Conservation (phyloP, 208 protist genomes). For the Trypanosoma cruzi region DNA sequence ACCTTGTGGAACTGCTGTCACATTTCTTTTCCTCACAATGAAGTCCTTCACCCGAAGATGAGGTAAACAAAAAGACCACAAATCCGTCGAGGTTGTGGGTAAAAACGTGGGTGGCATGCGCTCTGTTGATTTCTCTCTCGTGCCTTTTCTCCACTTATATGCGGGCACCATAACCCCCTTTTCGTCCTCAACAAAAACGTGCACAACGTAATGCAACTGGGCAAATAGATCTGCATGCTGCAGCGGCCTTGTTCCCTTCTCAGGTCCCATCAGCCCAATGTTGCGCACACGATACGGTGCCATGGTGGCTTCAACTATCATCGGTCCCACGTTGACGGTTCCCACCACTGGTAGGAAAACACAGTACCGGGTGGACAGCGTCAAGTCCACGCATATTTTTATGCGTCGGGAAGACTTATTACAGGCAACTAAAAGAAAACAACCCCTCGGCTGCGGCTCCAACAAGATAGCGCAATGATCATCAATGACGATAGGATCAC, state of each 20-base stretch:
- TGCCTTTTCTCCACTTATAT: not conserved
- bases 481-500: conserved; percentile 18
- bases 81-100: not conserved
- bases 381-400: conserved; percentile 11
- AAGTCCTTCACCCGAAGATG: conserved; percentile 2
- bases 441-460: not conserved
- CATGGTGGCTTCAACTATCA: conserved; percentile 11
- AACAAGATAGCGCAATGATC: conserved; percentile 15
- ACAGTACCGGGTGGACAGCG: conserved; percentile 8
- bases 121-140: not conserved
- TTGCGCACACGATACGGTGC: conserved; percentile 13
- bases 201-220: not conserved
- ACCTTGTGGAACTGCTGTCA: not conserved
- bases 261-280: conserved; percentile 6
- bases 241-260: not conserved
- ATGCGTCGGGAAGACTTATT: conserved; percentile 7
- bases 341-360: conserved; percentile 6
- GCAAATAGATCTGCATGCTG: not conserved
- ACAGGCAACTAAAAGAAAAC: not conserved
- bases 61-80: not conserved
- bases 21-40: not conserved
- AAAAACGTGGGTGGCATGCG: not conserved
- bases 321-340: not conserved
- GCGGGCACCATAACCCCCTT: conserved; percentile 9
- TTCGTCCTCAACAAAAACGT: conserved; percentile 16